These are phyloP conservation scores for Yarrowia sp. DNA, from an alignment of 805 yeast species.

Conservation along the genomic window DNA sequence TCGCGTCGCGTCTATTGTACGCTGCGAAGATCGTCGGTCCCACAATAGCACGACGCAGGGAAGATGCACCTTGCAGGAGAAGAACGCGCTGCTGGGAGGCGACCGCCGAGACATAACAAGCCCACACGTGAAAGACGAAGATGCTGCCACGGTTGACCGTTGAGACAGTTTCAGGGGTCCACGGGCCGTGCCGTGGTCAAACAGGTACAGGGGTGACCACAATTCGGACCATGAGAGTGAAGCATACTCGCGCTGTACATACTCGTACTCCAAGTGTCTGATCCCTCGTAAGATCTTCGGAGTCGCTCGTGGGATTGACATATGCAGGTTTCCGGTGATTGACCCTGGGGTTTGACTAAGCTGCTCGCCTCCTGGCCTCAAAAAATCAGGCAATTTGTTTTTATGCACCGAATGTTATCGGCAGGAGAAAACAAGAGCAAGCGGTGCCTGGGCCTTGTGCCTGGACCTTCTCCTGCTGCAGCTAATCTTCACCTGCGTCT, in stretches of 20 bases:
- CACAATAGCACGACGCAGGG: constrained; percentile 10
- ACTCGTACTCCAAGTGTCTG: too few relatives aligned
- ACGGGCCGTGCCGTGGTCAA: background rate
- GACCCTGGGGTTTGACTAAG: too few relatives aligned
- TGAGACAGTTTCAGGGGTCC: background rate
- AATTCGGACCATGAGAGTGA: too few relatives aligned
- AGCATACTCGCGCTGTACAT: too few relatives aligned
- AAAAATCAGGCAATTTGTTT: constrained; percentile 2
- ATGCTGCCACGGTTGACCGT: background rate
- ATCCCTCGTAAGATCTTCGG: constrained; percentile 6
- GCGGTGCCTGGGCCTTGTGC: constrained; percentile 3
- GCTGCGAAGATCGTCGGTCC: constrained; percentile 1
- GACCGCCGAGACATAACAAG: background rate
- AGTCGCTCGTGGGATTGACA: background rate
- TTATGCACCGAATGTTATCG: constrained; percentile 1
- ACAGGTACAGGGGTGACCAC: too few relatives aligned
- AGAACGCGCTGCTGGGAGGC: background rate
- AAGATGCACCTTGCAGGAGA: constrained; percentile 16
- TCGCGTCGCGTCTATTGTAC: constrained; percentile 29
- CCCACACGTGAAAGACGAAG: constrained; percentile 5
- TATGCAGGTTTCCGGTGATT: background rate
- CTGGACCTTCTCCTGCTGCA: background rate
- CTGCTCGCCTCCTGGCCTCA: too few relatives aligned
- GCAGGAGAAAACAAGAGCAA: background rate
- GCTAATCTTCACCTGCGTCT: constrained; percentile 5